Evolutionary conservation across 106 monocot species (phyloP).

Genomic region (Dendrobium officinale): DNA sequence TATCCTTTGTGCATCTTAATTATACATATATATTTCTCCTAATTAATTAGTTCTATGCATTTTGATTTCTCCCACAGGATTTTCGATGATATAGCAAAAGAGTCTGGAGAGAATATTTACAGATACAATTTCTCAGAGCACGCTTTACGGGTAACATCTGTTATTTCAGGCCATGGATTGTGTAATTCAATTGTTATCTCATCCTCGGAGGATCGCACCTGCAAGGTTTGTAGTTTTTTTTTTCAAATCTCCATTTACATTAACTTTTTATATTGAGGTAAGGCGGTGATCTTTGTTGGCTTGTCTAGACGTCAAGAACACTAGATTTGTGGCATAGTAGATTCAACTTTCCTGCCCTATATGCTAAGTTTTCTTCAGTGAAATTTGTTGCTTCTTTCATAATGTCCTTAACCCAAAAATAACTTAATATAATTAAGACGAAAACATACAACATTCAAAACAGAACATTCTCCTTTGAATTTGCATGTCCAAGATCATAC

Average conservation of each 20-base stretch:
- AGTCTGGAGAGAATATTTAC: constrained; percentile 20
- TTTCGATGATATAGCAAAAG: constrained; percentile 46
- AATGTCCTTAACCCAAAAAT: background rate
- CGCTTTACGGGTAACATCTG: constrained; percentile 47
- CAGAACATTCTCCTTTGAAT: background rate
- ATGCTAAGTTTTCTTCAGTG: background rate
- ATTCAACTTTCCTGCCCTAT: background rate
- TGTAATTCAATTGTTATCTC: constrained; percentile 75
- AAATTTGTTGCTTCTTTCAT: background rate
- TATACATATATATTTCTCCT: background rate
- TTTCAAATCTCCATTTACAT: background rate
- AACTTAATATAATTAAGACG: background rate
- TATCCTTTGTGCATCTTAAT: constrained; percentile 1
- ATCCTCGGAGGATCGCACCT: constrained; percentile 81
- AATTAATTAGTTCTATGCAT: constrained; percentile 4
- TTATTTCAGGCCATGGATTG: constrained; percentile 60
- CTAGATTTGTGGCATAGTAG: background rate
- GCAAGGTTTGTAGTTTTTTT: constrained; percentile 49
- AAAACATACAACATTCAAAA: background rate
- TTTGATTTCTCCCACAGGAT: constrained; percentile 34
- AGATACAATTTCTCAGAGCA: constrained; percentile 65
- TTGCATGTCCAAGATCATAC: background rate
- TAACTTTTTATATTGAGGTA: background rate
- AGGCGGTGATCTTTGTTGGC: too few species aligned
- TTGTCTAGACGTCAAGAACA: background rate